These are phyloP conservation scores for Nemania abortiva DNA, from an alignment of 2,329 filamentous ascomycete genomes.

Conservation along the genomic window DNA sequence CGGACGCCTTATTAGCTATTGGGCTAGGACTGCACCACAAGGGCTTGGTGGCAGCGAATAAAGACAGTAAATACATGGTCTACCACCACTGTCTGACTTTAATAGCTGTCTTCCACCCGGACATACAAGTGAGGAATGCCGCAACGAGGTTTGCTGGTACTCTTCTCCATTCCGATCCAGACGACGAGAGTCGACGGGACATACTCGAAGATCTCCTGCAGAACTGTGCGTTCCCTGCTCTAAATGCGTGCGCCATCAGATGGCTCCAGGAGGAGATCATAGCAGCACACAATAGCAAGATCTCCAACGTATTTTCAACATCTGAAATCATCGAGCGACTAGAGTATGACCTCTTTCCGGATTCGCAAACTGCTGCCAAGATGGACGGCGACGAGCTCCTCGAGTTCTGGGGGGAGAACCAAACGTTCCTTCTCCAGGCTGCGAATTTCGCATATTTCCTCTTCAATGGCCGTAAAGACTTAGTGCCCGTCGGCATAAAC, in stretches of 20 bases:
- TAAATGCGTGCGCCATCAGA: constrained; percentile 72
- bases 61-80: constrained; percentile 63
- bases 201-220: constrained; percentile 75
- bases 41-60: constrained; percentile 56
- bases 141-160: constrained; percentile 65
- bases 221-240: constrained; percentile 71
- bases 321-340: constrained; percentile 68
- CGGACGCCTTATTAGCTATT: constrained; percentile 70
- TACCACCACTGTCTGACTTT: constrained; percentile 72
- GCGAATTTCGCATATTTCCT: constrained; percentile 72
- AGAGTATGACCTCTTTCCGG: constrained; percentile 72
- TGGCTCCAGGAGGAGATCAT: constrained; percentile 75
- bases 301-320: constrained; percentile 60
- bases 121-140: constrained; percentile 66
- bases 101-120: constrained; percentile 68
- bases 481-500: constrained; percentile 68
- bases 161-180: constrained; percentile 69
- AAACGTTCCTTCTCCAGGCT: constrained; percentile 68
- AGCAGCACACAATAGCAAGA: constrained; percentile 53
- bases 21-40: constrained; percentile 70
- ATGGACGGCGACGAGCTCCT: constrained; percentile 58
- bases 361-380: constrained; percentile 62
- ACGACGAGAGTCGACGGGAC: constrained; percentile 68
- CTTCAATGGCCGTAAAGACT: constrained; percentile 58
- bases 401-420: constrained; percentile 65